Evolutionary conservation across 495 filamentous ascomycete genomes (phyloP).

Genomic region (Peziza echinospora): DNA sequence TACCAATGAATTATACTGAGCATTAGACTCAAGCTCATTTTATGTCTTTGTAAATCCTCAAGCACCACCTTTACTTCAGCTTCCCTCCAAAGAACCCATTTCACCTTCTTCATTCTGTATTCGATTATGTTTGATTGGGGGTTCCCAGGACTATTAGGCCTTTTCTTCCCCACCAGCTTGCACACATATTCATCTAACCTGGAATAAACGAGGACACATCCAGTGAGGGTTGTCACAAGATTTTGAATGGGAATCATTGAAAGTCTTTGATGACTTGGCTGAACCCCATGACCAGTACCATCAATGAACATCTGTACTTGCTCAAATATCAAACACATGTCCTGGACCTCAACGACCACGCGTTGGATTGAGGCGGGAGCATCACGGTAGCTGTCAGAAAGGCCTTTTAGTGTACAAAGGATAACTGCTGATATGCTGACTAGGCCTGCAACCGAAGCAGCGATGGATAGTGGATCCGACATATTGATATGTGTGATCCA

Average conservation of each 20-base stretch:
- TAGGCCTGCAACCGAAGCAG: neutral
- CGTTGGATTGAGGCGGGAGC: neutral
- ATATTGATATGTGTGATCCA: too few relatives aligned
- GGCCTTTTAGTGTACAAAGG: neutral
- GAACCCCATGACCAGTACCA: neutral
- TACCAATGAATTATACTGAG: neutral
- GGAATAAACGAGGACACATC: neutral
- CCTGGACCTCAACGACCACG: neutral
- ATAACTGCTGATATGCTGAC: neutral
- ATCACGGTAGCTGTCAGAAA: neutral
- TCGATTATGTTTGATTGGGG: neutral
- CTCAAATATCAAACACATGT: neutral
- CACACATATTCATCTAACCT: neutral
- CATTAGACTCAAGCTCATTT: neutral
- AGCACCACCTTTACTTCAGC: neutral
- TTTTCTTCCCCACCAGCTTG: neutral
- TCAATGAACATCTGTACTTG: neutral
- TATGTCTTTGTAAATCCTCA: neutral
- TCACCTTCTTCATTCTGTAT: neutral
- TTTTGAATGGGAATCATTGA: neutral
- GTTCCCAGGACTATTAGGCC: neutral
- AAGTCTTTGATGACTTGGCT: neutral
- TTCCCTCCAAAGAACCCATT: neutral
- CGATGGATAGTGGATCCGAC: neutral
- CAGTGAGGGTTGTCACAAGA: neutral